Evolutionary conservation across 192 early-diverging fungal species (phyloP), one percentile per base, ranked within the genome.

Genomic region (Borealophlyctis nickersoniae): DNA sequence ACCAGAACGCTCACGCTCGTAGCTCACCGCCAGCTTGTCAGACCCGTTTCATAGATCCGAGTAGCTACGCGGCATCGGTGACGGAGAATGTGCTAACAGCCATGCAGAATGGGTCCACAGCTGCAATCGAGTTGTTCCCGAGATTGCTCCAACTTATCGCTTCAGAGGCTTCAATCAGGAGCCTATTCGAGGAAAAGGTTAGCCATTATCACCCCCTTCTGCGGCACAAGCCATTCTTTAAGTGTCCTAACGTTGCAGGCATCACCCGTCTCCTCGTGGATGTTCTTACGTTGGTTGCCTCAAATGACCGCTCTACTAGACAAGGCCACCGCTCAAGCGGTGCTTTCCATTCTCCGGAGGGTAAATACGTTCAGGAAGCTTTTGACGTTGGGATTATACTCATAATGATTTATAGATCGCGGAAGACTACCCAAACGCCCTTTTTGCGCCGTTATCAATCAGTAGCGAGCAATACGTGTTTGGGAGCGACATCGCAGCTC

Each of bases 251-350:
- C 4, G 33, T 59, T 22, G n/a, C 55, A 71, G 27, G 53, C 67
- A 2, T 4, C 16, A 23, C 30, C 22, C 51, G 58, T 73, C 11
- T 70, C 78, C 13, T 70, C 73, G n/a, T 91, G 87, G 87, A 81
- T 80, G 32, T 87, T 89, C 73, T 71, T 91, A 36, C 75, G 81
- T 31, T 91, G 90, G 90, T 74, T 91, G 39, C 85, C 87, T 23
- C 88, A 91, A 52, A 67, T 91, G 49, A 86, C 89, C 0, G 83
- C 90, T 14, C 56, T 88, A 19, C 72, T 91, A 0, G 88, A 89
- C 52, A 87, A 86, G 50, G 52, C 62, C 22, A 49, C 24, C 31
- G 67, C 52, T 3, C 23, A 26, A 11, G 54, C 39, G 3, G 14
- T 63, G 27, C 33, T 62, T 49, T 55, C 59, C 13, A 23, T 65